A percentile compares a stretch with the other conserved stretches of the same genome.
Evolutionary conservation across 2,329 filamentous ascomycete genomes (phyloP).

Genomic region (Sodiomyces alkalinus): DNA sequence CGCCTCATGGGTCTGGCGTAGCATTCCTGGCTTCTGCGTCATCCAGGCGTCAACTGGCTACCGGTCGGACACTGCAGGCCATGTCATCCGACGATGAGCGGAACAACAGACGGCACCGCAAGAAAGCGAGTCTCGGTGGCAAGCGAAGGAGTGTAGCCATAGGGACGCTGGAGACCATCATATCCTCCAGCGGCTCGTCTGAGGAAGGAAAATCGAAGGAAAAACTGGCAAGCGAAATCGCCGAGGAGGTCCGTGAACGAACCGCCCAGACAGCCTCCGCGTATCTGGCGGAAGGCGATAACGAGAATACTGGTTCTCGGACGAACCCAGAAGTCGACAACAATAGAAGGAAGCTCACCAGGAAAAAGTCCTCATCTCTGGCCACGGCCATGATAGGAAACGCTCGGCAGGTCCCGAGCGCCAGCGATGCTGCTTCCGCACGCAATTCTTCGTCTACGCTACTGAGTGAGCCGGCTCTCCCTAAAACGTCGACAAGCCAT

Average conservation of each 20-base stretch:
- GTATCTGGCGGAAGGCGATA: not conserved
- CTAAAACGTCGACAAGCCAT: constrained; percentile 38
- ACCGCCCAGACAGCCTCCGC: constrained; percentile 19
- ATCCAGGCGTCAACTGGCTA: constrained; percentile 14
- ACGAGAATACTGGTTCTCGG: not conserved
- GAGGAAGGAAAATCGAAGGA: constrained; percentile 45
- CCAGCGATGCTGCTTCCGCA: constrained; percentile 14
- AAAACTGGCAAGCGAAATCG: constrained; percentile 40
- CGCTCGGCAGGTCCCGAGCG: constrained; percentile 15
- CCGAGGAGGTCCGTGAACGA: constrained; percentile 37
- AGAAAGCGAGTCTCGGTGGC: constrained; percentile 21
- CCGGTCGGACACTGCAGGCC: constrained; percentile 40
- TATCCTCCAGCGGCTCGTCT: constrained; percentile 49
- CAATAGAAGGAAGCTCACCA: constrained; percentile 1
- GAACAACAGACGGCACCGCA: constrained; percentile 19
- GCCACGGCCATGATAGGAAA: constrained; percentile 22
- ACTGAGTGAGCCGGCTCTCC: constrained; percentile 38
- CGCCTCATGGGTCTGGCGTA: constrained; percentile 43
- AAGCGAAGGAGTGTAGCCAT: constrained; percentile 39
- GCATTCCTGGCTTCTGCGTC: constrained; percentile 23
- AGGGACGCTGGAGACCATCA: constrained; percentile 50
- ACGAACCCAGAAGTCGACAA: not conserved
- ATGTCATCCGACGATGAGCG: constrained; percentile 42
- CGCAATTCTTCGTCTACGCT: constrained; percentile 25
- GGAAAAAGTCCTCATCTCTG: constrained; percentile 17